These are phyloP conservation scores for Trichoderma sp. DNA, from an alignment of 2,329 filamentous ascomycete genomes.

Conservation along the genomic window DNA sequence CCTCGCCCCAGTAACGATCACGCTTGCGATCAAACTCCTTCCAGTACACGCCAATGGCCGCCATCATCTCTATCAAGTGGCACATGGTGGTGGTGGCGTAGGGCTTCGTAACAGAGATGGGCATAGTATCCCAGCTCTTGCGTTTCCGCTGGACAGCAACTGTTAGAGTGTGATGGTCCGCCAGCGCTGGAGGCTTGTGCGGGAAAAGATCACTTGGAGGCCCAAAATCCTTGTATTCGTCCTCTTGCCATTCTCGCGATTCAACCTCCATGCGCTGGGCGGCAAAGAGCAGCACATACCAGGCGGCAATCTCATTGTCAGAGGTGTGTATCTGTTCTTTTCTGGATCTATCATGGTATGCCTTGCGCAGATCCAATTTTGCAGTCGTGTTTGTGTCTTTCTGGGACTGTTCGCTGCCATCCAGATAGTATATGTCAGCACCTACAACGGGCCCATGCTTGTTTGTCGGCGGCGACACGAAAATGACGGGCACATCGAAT, in stretches of 20 bases:
- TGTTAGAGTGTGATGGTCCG: slow-evolving; percentile 43
- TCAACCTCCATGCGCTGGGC: slow-evolving; percentile 53
- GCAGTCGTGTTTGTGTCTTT: slow-evolving; percentile 38
- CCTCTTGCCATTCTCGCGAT: slow-evolving; percentile 50
- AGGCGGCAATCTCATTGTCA: slow-evolving; percentile 58
- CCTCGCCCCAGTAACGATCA: slow-evolving; percentile 57
- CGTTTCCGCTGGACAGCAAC: slow-evolving; percentile 51
- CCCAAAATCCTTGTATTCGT: slow-evolving; percentile 34
- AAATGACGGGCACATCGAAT: slow-evolving; percentile 54
- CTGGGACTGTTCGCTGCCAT: slow-evolving; percentile 43
- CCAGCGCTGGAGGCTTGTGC: slow-evolving; percentile 31
- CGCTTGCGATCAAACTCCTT: slow-evolving; percentile 56
- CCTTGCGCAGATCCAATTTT: slow-evolving; percentile 36
- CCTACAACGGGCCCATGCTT: slow-evolving; percentile 38
- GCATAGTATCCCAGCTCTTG: slow-evolving; percentile 57
- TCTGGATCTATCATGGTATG: slow-evolving; percentile 32
- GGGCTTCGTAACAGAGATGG: slow-evolving; percentile 47
- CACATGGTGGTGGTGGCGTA: slow-evolving; percentile 59
- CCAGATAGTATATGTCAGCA: slow-evolving; percentile 41
- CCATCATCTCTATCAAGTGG: slow-evolving; percentile 56
- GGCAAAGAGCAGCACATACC: slow-evolving; percentile 53
- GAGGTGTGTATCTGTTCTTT: slow-evolving; percentile 52
- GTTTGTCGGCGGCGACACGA: slow-evolving; percentile 49
- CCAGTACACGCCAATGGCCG: slow-evolving; percentile 59
- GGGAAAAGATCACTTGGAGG: slow-evolving; percentile 31